Evolutionary conservation across 2,329 filamentous ascomycete species (phyloP), one percentile per base, ranked within the genome.

Genomic region (Stagonosporopsis vannaccii): DNA sequence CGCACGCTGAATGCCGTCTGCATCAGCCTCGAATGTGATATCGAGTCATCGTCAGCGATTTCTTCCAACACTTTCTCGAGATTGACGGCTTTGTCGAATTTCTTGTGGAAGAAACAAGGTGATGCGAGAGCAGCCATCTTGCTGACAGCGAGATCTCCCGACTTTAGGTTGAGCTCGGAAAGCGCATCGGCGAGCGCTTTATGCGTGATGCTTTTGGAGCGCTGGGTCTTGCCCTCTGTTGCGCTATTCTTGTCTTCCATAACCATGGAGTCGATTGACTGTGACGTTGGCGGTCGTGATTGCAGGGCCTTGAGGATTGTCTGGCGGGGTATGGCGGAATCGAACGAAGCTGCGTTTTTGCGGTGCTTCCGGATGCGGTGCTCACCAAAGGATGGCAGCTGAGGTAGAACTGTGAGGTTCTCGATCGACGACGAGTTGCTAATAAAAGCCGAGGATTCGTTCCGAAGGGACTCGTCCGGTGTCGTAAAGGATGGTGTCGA

Each of bases 31-130:
- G 92, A 97, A 78, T 98, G 95, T 30, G 92, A 97, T 82, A 97
- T 89, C 77, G 86, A 92, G 68, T 96, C 92, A 51, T 88, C 85
- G 66, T 95, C 90, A 72, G 89, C 89, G 69, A 98, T 96, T 78
- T 99, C 95, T 72, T 98, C 93, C 6, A 99, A 83, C 6, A 99
- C 92, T 77, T 90, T 95, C 66, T 95, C 90, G 56, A 98, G 92
- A 75, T 99, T 92, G 67, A 99, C 92, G 8, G 93, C 91, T 73
- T 97, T 92, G 68, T 97, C 95, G 72, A 99, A 99, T 60, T 94
- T 87, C 78, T 96, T 91, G 79, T 99, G 95, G 80, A 97, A 98
- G 79, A 96, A 99, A 80, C 95, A 99, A 13, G 95, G 95, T 40
- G 93, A 97, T 67, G 94, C 89, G 49, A 98, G 80, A 9, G 89